A percentile compares a stretch with the other conserved stretches of the same genome.
These are phyloP conservation scores for Solidago caesia DNA, from an alignment of 129 eudicot genomes.

Conservation along the genomic window DNA sequence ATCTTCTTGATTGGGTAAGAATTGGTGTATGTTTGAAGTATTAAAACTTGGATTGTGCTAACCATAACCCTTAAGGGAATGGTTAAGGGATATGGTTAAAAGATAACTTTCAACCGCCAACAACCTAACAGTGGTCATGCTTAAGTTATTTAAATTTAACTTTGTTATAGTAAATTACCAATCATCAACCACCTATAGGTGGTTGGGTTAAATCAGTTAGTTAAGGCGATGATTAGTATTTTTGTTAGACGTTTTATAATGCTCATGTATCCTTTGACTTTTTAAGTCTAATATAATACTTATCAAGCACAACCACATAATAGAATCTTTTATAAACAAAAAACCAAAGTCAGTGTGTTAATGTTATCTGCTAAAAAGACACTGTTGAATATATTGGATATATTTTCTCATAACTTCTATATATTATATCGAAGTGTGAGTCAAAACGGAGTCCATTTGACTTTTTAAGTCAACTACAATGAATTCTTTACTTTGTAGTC, in stretches of 20 bases:
- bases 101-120: too few species aligned
- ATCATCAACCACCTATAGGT: too few species aligned
- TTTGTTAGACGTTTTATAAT: too few species aligned
- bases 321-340: neutral
- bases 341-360: neutral
- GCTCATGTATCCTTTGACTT: neutral
- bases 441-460: neutral
- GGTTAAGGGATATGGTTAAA: too few species aligned
- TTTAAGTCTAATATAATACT: conserved; percentile 9
- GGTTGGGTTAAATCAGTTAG: too few species aligned
- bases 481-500: neutral
- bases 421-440: neutral
- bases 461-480: conserved; percentile 11
- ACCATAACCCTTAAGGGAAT: too few species aligned
- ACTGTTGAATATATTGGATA: neutral
- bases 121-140: too few species aligned
- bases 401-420: neutral
- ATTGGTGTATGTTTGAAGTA: conserved; percentile 8
- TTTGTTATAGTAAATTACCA: too few species aligned
- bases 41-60: neutral
- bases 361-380: neutral
- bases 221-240: too few species aligned
- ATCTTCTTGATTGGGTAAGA: conserved; percentile 81
- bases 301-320: neutral
- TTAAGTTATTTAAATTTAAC: too few species aligned